Evolutionary conservation across 768 basidiomycete species (phyloP), one percentile per base, ranked within the genome.

Genomic region (Boletus eberwhitei): DNA sequence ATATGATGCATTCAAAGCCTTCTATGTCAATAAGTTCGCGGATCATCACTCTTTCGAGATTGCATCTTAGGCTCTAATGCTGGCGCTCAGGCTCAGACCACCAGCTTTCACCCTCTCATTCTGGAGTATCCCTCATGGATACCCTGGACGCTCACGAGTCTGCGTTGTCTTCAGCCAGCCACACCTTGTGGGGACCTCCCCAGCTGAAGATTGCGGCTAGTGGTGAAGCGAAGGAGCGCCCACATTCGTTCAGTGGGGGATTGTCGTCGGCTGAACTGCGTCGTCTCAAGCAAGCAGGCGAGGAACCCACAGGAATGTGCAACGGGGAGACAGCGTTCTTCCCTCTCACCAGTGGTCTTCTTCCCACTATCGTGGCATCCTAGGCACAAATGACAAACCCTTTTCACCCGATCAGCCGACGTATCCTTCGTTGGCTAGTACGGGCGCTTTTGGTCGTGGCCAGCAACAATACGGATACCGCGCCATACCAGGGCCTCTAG

Each of bases 121-220:
- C 89, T 58, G 83, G 89, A 51, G 90, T 86, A 49, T 90, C 88
- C 26, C 90, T 89, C n/a, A 84, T 85, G 58, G 89, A 90, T 71
- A 86, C 85, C 32, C 79, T 84, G 29, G 75, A 78, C 46, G 81
- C 82, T 52, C 86, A 82, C 56, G 80, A 79, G 53, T 84, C 84
- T 48, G 72, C 62, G 17, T 65, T 75, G 50, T 83, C 82, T 50
- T 74, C 74, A 45, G 75, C 74, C 42, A 82, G 81, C 62, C 83
- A 84, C 66, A 79, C 80, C 31, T 72, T 87, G 62, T 76, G 85
- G 52, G 78, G 74, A 34, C 77, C 76, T 54, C 75, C 77, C 48
- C 76, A 82, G 55, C 71, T 84, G 60, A 87, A 86, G 70, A 71
- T 77, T 38, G 76, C 74, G 36, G 71, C 77, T 42, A 60, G 76